Percentiles rank a stretch among this genome's conserved stretches.
Conservation (phyloP, 2,329 filamentous ascomycete species). For the Aspergillus thermomutatus region DNA sequence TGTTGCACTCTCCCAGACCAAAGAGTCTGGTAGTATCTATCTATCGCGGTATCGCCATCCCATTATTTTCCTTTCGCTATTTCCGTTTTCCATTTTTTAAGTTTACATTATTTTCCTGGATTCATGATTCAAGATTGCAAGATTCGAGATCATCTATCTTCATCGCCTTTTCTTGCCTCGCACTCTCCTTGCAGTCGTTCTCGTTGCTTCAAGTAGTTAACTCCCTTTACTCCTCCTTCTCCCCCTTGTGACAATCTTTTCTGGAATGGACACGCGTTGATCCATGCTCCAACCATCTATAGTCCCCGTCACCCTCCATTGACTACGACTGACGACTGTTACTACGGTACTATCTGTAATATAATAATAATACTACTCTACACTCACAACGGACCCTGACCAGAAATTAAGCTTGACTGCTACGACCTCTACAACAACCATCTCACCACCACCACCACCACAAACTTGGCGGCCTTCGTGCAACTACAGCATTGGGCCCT, state of each 20-base stretch:
- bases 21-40: background rate
- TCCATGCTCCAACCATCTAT: slow-evolving; percentile 12
- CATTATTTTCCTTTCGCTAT: background rate
- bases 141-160: background rate
- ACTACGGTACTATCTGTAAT: slow-evolving; percentile 1
- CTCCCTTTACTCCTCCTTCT: background rate
- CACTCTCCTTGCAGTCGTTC: background rate
- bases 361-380: slow-evolving; percentile 1
- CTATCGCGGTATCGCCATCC: background rate
- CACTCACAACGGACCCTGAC: background rate
- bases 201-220: background rate
- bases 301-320: slow-evolving; percentile 7
- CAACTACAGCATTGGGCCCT: slow-evolving; percentile 7
- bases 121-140: background rate
- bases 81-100: background rate
- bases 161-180: background rate
- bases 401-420: background rate
- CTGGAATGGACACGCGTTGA: slow-evolving; percentile 22
- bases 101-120: background rate
- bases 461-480: background rate
- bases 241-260: background rate
- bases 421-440: slow-evolving; percentile 4
- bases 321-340: slow-evolving; percentile 7
- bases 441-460: background rate
- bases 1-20: background rate